Evolutionary conservation across 352 stramenopile genomes (phyloP).

Genomic region (Peronospora farinosa): DNA sequence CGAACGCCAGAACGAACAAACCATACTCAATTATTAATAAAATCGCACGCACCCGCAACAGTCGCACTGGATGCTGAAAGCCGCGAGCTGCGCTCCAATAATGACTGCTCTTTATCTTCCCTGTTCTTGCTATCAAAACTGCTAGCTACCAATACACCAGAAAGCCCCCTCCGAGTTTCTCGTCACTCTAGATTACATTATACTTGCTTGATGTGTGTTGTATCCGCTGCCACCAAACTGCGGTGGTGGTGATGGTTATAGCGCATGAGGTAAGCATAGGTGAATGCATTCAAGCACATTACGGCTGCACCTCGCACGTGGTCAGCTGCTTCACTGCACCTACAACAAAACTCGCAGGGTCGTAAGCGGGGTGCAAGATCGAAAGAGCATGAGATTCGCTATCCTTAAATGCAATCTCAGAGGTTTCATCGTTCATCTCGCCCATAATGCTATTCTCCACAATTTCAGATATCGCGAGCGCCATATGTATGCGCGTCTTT

Average conservation of each 20-base stretch:
- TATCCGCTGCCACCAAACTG: constrained; percentile 24
- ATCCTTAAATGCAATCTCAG: constrained; percentile 30
- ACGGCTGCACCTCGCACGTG: constrained; percentile 38
- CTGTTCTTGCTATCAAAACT: constrained; percentile 23
- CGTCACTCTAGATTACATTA: constrained; percentile 40
- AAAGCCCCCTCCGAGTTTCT: constrained; percentile 24
- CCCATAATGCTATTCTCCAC: constrained; percentile 45
- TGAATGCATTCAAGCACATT: constrained; percentile 8
- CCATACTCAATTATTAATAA: constrained; percentile 13
- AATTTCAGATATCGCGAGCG: constrained; percentile 36
- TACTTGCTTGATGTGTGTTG: constrained; percentile 32
- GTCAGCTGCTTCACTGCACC: constrained; percentile 37
- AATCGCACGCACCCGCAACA: constrained; percentile 26
- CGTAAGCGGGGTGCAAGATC: constrained; percentile 23
- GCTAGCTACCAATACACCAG: constrained; percentile 35
- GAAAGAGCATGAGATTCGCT: constrained; percentile 20
- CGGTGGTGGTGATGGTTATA: constrained; percentile 20
- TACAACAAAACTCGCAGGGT: constrained; percentile 41
- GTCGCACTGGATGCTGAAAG: constrained; percentile 9
- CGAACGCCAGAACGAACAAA: constrained; percentile 9
- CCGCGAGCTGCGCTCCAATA: constrained; percentile 21
- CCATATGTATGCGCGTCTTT: constrained; percentile 37
- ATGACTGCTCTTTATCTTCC: constrained; percentile 24
- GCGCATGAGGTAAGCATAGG: constrained; percentile 13
- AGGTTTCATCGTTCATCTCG: constrained; percentile 29